Evolutionary conservation across 495 filamentous ascomycete species (phyloP), one percentile per base, ranked within the genome.

Genomic region (Talaromyces nanjingensis): DNA sequence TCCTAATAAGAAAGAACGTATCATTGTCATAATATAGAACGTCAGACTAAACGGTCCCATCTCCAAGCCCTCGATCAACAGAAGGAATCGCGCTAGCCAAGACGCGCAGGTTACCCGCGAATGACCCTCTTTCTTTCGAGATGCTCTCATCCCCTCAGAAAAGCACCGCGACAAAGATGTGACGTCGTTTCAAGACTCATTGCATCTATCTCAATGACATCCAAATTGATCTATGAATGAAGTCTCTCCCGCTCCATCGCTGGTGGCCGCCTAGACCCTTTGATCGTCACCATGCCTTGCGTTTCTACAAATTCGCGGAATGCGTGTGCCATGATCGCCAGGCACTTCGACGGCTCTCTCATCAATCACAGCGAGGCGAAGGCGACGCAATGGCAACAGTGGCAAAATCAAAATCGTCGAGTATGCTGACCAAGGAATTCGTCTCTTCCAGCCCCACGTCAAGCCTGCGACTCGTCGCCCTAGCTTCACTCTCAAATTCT

Each of bases 211-310:
- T 49, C 45, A 49, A 49, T 49, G 45, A 49, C 45, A 20, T n/a
- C n/a, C 14, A 18, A 11, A 7, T 37, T 37, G 12, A 18, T 59
- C 56, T 59, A 25, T 59, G 56, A 59, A 59, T 68, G 66, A 69
- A 69, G 61, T 65, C 63, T 65, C 65, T 68, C 60, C 25, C 60
- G 59, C 57, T 63, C 55, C 70, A 57, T 69, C 53, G 60, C 55
- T 69, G 70, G 67, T 65, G 70, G 68, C 24, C 53, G 53, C 12
- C 56, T 59, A 59, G 56, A 59, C 8, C 31, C 20, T 25, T 59
- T 20, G 56, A 59, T 65, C 68, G 62, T 63, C 66, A 65, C 65
- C 70, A 78, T 79, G 70, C 68, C 68, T 65, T 52, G 31, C 66
- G 59, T 70, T 69, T 63, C 67, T 65, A 65, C 66, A 61, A 68